Evolutionary conservation across 2,329 filamentous ascomycete species (phyloP).

Genomic region (Curvularia spicifera): DNA sequence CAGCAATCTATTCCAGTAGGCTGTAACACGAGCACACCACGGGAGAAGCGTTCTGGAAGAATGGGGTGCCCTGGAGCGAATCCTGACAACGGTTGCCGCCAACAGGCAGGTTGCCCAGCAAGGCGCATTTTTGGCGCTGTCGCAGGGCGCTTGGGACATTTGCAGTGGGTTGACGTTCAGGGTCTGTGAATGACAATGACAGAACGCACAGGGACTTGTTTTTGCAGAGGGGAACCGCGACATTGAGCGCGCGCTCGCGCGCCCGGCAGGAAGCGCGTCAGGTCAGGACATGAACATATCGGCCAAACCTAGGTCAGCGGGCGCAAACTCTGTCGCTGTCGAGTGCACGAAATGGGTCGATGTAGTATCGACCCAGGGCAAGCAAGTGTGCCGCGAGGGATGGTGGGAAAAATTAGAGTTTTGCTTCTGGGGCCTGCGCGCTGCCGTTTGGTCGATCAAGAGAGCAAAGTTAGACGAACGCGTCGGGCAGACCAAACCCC

Average conservation of each 20-base stretch:
- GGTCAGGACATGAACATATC: neutral
- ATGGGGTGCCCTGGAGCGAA: conserved; percentile 28
- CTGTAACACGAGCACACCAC: conserved; percentile 17
- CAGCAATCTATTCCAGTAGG: conserved; percentile 42
- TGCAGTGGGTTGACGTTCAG: conserved; percentile 10
- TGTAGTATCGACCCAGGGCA: conserved; percentile 6
- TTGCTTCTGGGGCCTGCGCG: conserved; percentile 17
- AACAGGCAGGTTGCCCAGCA: conserved; percentile 24
- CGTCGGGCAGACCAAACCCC: conserved; percentile 27
- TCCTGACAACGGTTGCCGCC: conserved; percentile 20
- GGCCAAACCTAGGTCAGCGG: conserved; percentile 17
- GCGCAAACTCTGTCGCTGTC: conserved; percentile 22
- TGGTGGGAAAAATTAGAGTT: conserved; percentile 18
- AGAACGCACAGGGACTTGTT: conserved; percentile 20
- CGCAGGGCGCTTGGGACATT: conserved; percentile 18
- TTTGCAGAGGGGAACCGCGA: conserved; percentile 19
- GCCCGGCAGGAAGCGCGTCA: conserved; percentile 18
- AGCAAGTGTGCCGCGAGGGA: conserved; percentile 27
- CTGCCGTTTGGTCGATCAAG: conserved; percentile 27
- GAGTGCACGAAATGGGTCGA: conserved; percentile 10
- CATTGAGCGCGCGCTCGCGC: conserved; percentile 11
- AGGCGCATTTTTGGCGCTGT: conserved; percentile 15
- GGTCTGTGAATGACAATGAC: conserved; percentile 22
- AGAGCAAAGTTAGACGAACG: conserved; percentile 24
- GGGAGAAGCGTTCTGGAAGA: conserved; percentile 44